Percentiles rank a stretch among this genome's conserved stretches.
Evolutionary conservation across 2,329 filamentous ascomycete genomes (phyloP).

Genomic region (Sordariomycetes sp.): DNA sequence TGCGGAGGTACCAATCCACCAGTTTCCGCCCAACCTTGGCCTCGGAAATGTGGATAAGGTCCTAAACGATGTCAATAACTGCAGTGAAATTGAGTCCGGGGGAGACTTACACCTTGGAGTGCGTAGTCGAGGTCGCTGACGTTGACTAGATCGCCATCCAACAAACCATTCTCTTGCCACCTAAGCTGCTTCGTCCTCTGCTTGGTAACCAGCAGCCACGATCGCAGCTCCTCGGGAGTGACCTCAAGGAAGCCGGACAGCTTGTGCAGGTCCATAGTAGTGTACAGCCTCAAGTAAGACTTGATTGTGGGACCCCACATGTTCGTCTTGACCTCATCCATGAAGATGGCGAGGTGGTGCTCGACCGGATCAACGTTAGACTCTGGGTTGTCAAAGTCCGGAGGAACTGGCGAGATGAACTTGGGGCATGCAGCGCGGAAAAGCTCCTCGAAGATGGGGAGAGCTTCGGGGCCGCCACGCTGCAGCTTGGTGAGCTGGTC

Average conservation of each 20-base stretch:
- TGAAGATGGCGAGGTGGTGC: slow-evolving; percentile 95
- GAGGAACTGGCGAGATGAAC: slow-evolving; percentile 96
- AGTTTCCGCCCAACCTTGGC: slow-evolving; percentile 95
- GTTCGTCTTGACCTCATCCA: slow-evolving; percentile 99
- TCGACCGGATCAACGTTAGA: slow-evolving; percentile 95
- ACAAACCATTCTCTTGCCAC: slow-evolving; percentile 78
- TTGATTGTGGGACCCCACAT: slow-evolving; percentile 97
- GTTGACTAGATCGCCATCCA: slow-evolving; percentile 89
- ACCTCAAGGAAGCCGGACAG: slow-evolving; percentile 95
- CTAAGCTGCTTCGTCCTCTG: slow-evolving; percentile 94
- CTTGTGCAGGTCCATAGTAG: slow-evolving; percentile 98
- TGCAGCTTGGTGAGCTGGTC: slow-evolving; percentile 97
- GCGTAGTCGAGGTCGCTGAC: slow-evolving; percentile 96
- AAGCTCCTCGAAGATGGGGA: slow-evolving; percentile 96
- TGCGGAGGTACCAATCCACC: slow-evolving; percentile 98
- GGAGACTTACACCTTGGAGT: slow-evolving; percentile 70
- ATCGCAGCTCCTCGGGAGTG: slow-evolving; percentile 88
- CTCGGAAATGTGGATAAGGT: slow-evolving; percentile 97
- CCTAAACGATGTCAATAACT: slow-evolving; percentile 38
- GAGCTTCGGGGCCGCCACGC: slow-evolving; percentile 87
- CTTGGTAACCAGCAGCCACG: slow-evolving; percentile 95
- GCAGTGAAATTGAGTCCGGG: slow-evolving; percentile 1
- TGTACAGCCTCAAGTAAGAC: slow-evolving; percentile 98
- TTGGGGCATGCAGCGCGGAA: slow-evolving; percentile 98
- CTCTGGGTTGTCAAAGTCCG: slow-evolving; percentile 95